phyloP scores from a whole-genome alignment of 805 yeast species.

The Candida coquimbonensis region DNA sequence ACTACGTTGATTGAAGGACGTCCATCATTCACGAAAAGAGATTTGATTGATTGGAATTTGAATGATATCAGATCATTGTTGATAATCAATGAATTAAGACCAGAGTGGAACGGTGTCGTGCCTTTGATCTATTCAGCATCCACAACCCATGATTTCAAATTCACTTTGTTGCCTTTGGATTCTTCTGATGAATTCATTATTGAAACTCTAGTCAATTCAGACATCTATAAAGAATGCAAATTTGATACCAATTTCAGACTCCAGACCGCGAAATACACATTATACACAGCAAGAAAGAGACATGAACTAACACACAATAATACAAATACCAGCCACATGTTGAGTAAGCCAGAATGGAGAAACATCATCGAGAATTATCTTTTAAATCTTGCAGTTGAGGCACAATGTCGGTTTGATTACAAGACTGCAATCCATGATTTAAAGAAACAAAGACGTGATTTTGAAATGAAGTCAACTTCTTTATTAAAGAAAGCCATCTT shows the following conservation, averaged over 20 bases:
- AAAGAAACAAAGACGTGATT: constrained; percentile 33
- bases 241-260: constrained; percentile 45
- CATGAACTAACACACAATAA: constrained; percentile 26
- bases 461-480: constrained; percentile 5
- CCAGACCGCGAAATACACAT: constrained; percentile 58
- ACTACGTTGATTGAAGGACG: constrained; percentile 45
- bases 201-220: constrained; percentile 45
- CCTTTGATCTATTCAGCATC: constrained; percentile 33
- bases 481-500: constrained; percentile 28
- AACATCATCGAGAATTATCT: constrained; percentile 66
- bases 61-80: constrained; percentile 63
- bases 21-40: constrained; percentile 56
- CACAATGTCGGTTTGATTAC: constrained; percentile 64
- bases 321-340: constrained; percentile 10
- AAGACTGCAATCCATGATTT: constrained; percentile 41
- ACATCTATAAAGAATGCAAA: constrained; percentile 59
- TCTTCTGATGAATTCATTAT: constrained; percentile 47
- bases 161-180: constrained; percentile 46
- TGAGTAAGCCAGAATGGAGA: constrained; percentile 62
- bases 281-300: constrained; percentile 47
- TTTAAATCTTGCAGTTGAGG: constrained; percentile 58
- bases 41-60: constrained; percentile 61
- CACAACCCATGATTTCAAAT: constrained; percentile 31
- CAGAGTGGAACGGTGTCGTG: constrained; percentile 49
- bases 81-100: constrained; percentile 37